Base-by-base conservation (phyloP, 345 rosid genomes). In the Psidium guajava region DNA sequence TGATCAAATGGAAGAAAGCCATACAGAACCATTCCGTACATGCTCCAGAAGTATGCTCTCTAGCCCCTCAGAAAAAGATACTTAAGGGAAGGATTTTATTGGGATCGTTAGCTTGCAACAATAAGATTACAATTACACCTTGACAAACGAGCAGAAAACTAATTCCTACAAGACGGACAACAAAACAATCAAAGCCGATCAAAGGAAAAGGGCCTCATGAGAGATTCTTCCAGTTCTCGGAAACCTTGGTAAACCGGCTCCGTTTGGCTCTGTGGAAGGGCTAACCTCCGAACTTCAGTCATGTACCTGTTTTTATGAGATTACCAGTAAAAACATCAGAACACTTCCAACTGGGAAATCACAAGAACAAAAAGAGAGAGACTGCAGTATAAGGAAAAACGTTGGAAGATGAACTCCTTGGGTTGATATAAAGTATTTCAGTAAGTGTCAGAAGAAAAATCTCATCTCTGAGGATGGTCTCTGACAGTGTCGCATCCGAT, bases 211-310 rank as follows among this genome's bases (percentile, higher is more conserved):
- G 57, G 57, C n/a, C 56, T 51, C 42, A 32, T 82, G 81, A 97
- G 92, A 87, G 98, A 95, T 88, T 95, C 97, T 88, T 97, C 99
- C 42, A 97, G 97, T 87, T 95, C 96, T 86, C 93, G 91, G 64
- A 95, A 97, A 64, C 98, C 98, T 88, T 90, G 86, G 89, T 95
- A 96, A 54, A 97, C 98, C 12, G 86, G 88, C 89, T 94, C 98
- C 1, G 96, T 96, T 90, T 85, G 92, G 88, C 88, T 92, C 84
- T 91, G 95, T 40, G 98, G 98, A 49, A 97, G 94, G 36, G 99
- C 86, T 86, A 97, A 86, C 90, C 98, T 90, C 88, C 94, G 90
- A 36, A 97, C 94, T 91, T 96, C 99, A 4, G 99, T 94, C 98
- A 93, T 95, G 87, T 91, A 97, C 95, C 99, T 96, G 94, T 56